Evolutionary conservation across 108 stramenopile species (phyloP).

Genomic region (Pseudonitzschia delicatissima): DNA sequence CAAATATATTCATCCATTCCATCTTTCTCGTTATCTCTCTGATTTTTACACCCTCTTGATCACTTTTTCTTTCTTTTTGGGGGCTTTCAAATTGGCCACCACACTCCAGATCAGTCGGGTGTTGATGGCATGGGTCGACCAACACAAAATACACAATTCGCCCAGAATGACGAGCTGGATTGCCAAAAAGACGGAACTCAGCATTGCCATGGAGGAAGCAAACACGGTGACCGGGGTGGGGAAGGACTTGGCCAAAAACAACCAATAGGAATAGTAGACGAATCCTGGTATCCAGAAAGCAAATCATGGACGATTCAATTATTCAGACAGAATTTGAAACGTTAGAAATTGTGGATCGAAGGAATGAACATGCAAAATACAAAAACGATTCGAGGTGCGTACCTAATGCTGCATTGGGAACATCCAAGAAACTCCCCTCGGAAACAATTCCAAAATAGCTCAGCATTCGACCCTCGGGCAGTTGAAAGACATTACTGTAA

Average conservation of each 20-base stretch:
- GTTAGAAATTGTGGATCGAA: neutral
- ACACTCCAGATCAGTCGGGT: constrained; percentile 39
- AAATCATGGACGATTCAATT: neutral
- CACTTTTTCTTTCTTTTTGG: neutral
- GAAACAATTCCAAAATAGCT: constrained; percentile 76
- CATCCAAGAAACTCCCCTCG: constrained; percentile 50
- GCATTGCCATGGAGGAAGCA: constrained; percentile 36
- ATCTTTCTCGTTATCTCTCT: neutral
- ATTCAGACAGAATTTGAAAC: neutral
- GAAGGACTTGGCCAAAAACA: constrained; percentile 22
- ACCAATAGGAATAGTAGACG: constrained; percentile 54
- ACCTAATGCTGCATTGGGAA: constrained; percentile 65
- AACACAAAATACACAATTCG: constrained; percentile 74
- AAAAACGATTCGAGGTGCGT: neutral
- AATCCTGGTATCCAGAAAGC: constrained; percentile 21
- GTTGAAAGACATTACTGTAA: constrained; percentile 56
- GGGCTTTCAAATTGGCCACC: neutral
- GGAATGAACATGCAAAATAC: neutral
- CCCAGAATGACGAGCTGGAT: constrained; percentile 46
- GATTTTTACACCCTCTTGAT: constrained; percentile 22
- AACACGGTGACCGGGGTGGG: constrained; percentile 20
- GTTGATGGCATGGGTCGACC: constrained; percentile 73
- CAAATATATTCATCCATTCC: no score
- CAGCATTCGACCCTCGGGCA: constrained; percentile 75
- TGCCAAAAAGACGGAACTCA: constrained; percentile 64